Evolutionary conservation across 73 alveolate species (phyloP), one percentile per base, ranked within the genome.

Genomic region (Tetrahymena thermophila): DNA sequence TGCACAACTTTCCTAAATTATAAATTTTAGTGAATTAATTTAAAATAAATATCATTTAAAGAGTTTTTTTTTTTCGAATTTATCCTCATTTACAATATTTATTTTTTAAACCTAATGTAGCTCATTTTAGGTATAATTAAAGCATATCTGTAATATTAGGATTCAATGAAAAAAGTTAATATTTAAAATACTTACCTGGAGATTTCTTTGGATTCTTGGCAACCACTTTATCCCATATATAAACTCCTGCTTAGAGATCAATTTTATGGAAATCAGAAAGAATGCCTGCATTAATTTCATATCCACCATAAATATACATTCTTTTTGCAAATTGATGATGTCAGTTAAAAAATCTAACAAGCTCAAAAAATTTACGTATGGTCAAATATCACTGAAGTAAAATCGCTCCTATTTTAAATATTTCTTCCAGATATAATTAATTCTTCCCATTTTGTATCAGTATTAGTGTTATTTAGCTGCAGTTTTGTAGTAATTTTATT

Each of bases 1-100:
- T 99, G 94, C 99, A 97, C 93, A 99, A 95, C 25, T 99, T 98
- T 56, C 97, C 97, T 37, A 71, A 71, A 71, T 28, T 71, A 23
- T 3, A 17, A 13, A 71, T n/a, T 19, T 71, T 28, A 19, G 9
- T 4, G 1, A 40, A 40, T 40, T 7, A 37, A 37, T 37, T 37
- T 37, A 37, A 37, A 37, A 37, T 6, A 37, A 40, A 40, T 7
- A 40, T 40, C 11, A 40, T 40, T 40, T 40, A 9, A 40, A 40
- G 10, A 40, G 15, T 15, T 40, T 37, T 37, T 8, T 4, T 7
- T 4, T 40, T 40, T 40, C 0, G 15, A 40, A 40, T 40, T 40
- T 40, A 40, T 40, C 44, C 7, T 40, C 10, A 40, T 40, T 40
- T 40, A 40, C 10, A 7, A 7, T 55, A 55, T 55, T 55, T 55